Percentiles rank a stretch among this genome's conserved stretches.
phyloP scores from a whole-genome alignment of 164 flowering plant species.

The Annona cherimola region DNA sequence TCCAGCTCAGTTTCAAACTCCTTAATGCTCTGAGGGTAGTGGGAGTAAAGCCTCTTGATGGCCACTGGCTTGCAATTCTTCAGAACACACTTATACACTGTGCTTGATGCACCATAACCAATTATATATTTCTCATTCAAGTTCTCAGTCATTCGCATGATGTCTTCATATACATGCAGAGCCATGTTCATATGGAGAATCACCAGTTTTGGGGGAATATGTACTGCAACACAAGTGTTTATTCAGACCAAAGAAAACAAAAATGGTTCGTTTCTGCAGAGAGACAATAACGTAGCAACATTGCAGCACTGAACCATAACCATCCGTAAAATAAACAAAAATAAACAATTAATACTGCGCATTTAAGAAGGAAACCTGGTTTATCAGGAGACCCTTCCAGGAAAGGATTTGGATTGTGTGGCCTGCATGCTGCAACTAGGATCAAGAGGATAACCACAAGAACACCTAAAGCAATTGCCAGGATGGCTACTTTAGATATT shows the following conservation, averaged over 20 bases:
- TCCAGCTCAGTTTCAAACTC: slow-evolving; percentile 95
- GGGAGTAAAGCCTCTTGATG: slow-evolving; percentile 80
- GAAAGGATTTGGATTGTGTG: slow-evolving; percentile 49
- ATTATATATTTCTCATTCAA: slow-evolving; percentile 89
- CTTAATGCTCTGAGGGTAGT: slow-evolving; percentile 68
- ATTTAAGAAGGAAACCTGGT: slow-evolving; percentile 43
- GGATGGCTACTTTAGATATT: slow-evolving; percentile 88
- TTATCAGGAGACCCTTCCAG: slow-evolving; percentile 67
- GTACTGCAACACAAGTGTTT: slow-evolving; percentile 30
- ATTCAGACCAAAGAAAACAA: too few relatives aligned
- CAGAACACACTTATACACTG: slow-evolving; percentile 90
- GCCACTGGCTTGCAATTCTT: slow-evolving; percentile 96
- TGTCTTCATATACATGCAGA: slow-evolving; percentile 92
- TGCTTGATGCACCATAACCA: slow-evolving; percentile 96
- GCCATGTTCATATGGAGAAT: slow-evolving; percentile 99
- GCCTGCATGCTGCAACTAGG: slow-evolving; percentile 70
- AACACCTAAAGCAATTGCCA: slow-evolving; percentile 85
- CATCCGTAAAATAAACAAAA: too few relatives aligned
- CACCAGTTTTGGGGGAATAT: slow-evolving; percentile 83
- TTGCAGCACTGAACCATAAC: too few relatives aligned
- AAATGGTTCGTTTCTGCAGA: too few relatives aligned
- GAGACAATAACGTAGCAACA: too few relatives aligned
- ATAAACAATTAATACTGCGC: too few relatives aligned
- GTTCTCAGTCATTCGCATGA: slow-evolving; percentile 99
- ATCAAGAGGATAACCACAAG: slow-evolving; percentile 84